These are phyloP conservation scores for Tylopilus sp. DNA, from an alignment of 1,284 basidiomycete genomes.

Conservation along the genomic window DNA sequence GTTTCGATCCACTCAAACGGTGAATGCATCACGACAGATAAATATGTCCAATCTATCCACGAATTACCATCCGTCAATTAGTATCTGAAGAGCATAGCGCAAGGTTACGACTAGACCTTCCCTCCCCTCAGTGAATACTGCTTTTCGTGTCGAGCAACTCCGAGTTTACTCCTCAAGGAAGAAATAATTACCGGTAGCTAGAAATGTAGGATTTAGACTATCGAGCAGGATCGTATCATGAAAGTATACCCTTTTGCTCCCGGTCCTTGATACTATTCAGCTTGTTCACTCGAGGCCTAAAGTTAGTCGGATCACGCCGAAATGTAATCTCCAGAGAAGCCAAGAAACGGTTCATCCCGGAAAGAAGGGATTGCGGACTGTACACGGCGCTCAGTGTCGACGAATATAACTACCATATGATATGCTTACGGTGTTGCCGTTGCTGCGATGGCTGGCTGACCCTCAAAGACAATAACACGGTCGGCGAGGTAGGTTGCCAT, in stretches of 20 bases:
- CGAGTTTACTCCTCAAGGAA: slow-evolving; percentile 75
- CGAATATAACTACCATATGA: not conserved
- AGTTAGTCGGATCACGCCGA: slow-evolving; percentile 93
- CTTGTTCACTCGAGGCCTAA: slow-evolving; percentile 92
- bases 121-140: slow-evolving; percentile 1
- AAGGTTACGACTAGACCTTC: slow-evolving; percentile 16
- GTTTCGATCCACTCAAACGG: slow-evolving; percentile 11
- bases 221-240: slow-evolving; percentile 1
- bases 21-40: slow-evolving; percentile 12
- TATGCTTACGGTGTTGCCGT: slow-evolving; percentile 76
- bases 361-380: slow-evolving; percentile 77
- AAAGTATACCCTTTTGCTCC: slow-evolving; percentile 79
- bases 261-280: slow-evolving; percentile 87
- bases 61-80: slow-evolving; percentile 12
- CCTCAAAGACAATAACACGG: slow-evolving; percentile 93
- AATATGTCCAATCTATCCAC: slow-evolving; percentile 12
- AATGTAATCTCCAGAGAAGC: slow-evolving; percentile 92
- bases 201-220: slow-evolving; percentile 10
- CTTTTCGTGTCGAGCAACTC: not conserved
- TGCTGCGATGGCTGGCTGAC: slow-evolving; percentile 74
- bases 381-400: slow-evolving; percentile 10
- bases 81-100: not conserved
- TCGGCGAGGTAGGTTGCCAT: slow-evolving; percentile 97
- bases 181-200: slow-evolving; percentile 80
- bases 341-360: slow-evolving; percentile 91